Conservation (phyloP, 352 stramenopile species). For the Phytophthora constricta region DNA sequence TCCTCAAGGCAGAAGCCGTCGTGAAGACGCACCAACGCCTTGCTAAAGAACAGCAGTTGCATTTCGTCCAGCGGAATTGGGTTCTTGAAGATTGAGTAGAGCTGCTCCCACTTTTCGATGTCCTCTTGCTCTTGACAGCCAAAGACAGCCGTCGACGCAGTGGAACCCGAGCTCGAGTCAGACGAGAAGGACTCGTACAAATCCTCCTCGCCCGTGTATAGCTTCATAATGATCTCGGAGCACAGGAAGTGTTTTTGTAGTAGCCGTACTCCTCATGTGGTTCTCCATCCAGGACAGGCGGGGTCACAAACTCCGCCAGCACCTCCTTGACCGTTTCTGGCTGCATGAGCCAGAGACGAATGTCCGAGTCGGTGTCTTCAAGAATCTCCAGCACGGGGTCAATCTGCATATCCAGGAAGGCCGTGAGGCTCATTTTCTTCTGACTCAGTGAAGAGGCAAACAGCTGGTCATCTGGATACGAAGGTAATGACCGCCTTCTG, state of each 20-base stretch:
- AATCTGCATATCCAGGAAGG: conserved; percentile 85
- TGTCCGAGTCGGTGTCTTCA: conserved; percentile 86
- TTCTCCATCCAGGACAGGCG: conserved; percentile 71
- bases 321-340: conserved; percentile 80
- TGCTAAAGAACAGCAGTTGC: conserved; percentile 89
- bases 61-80: conserved; percentile 83
- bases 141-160: conserved; percentile 71
- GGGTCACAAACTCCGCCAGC: conserved; percentile 81
- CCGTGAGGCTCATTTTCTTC: conserved; percentile 72
- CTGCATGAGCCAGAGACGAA: conserved; percentile 86
- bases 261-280: conserved; percentile 90
- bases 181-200: conserved; percentile 90
- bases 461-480: conserved; percentile 73
- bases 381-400: conserved; percentile 87
- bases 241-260: conserved; percentile 90
- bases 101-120: conserved; percentile 79
- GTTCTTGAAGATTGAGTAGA: conserved; percentile 87
- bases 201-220: conserved; percentile 89
- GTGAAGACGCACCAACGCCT: conserved; percentile 86
- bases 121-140: conserved; percentile 79
- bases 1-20: conserved; percentile 89
- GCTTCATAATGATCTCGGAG: conserved; percentile 92
- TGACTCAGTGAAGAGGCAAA: conserved; percentile 49
- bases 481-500: conserved; percentile 74
- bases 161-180: conserved; percentile 78